Evolutionary conservation across 192 early-diverging fungal species (phyloP), one percentile per base, ranked within the genome.

Genomic region (Pilaira anomala): DNA sequence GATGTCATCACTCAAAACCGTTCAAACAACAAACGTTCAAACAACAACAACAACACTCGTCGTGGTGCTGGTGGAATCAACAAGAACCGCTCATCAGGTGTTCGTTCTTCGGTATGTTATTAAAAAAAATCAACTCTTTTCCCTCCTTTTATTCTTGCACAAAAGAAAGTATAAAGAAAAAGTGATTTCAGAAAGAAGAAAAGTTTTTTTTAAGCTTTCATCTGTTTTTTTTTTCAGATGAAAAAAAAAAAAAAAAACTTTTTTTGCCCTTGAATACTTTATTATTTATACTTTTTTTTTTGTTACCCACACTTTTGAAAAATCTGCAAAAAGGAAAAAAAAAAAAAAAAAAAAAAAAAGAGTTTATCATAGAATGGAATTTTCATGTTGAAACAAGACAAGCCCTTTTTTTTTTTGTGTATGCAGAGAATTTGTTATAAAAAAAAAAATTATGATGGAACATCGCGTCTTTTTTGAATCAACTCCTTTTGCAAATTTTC

Each of bases 41-140:
- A n/a, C 41, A 60, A 41, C 26, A 63, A 30, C 33, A 59, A 22
- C 48, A 60, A 30, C 16, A 42, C n/a, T 45, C 40, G 42, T 24
- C 40, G 42, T 21, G 42, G 46, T 49, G 25, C 44, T 66, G 60
- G 60, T 49, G 29, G 49, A 51, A 24, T 67, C 19, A 60, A 54
- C 57, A 67, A 67, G 41, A 59, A 60, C 56, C 56, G 56, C 30
- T 55, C 53, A 33, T 36, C 33, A 46, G 28, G 48, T 53, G 58
- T 48, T 67, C 57, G 66, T 60, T 21, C 50, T 53, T 67, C 66
- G 66, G 66, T 67, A 67, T 60, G 66, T 67, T 67, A 49, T 29
- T 49, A 36, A 60, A 60, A 60, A 60, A 48, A 48, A 14, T 46
- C 39, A 22, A 22, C 46, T 40, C 25, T 41, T 62, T 48, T 49